Evolutionary conservation across 2,329 filamentous ascomycete species (phyloP).

Genomic region (Colletotrichum cereale): DNA sequence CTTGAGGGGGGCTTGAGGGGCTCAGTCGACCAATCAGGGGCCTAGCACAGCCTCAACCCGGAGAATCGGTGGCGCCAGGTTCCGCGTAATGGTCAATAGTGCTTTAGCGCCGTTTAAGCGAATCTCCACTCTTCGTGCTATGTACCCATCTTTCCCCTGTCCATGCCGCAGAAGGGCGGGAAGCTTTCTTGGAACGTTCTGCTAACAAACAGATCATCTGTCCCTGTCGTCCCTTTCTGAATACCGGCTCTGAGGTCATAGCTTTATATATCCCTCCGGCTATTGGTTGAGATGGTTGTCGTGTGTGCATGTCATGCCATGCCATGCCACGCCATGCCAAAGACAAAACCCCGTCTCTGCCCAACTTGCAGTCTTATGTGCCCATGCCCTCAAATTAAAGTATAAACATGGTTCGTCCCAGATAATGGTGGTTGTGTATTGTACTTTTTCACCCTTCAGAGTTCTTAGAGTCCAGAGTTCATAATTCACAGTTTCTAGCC

Average conservation of each 20-base stretch:
- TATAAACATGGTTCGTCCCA: conserved; percentile 37
- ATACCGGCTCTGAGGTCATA: conserved; percentile 37
- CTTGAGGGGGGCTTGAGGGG: conserved; percentile 20
- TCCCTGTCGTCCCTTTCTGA: conserved; percentile 14
- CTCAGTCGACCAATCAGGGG: conserved; percentile 22
- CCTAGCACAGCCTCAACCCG: conserved; percentile 37
- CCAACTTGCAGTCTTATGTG: conserved; percentile 14
- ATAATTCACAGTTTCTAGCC: not conserved
- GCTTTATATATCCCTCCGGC: conserved; percentile 15
- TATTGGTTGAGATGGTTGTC: conserved; percentile 21
- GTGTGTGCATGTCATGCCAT: not conserved
- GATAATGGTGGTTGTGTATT: conserved; percentile 1
- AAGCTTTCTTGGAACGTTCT: conserved; percentile 34
- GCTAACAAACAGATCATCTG: conserved; percentile 19
- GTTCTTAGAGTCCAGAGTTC: not conserved
- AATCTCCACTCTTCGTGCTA: conserved; percentile 27
- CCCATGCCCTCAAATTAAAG: conserved; percentile 31
- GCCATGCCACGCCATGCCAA: not conserved
- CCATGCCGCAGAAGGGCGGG: conserved; percentile 34
- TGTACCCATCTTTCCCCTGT: conserved; percentile 20
- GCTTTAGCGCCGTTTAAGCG: conserved; percentile 35
- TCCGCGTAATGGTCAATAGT: conserved; percentile 38
- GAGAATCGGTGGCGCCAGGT: conserved; percentile 35
- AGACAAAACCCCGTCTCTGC: conserved; percentile 9
- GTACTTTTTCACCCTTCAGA: conserved; percentile 14